Base-by-base conservation (phyloP, 805 yeast genomes). In the Torulaspora maleeae region DNA sequence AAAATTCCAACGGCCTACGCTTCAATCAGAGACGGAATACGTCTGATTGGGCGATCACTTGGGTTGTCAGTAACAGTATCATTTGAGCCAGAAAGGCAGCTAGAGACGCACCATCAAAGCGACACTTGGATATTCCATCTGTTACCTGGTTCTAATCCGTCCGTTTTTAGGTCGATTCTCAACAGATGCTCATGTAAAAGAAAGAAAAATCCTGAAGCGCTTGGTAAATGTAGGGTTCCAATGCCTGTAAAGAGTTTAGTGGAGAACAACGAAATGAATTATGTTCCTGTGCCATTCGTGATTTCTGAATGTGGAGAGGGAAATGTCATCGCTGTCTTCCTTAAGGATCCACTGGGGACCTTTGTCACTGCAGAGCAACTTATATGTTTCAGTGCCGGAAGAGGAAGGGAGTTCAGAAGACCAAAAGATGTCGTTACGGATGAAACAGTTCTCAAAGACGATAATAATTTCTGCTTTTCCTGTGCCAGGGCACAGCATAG, bases 91-190 rank as follows among this genome's bases (percentile, higher is more conserved):
- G 44, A 34, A 41, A n/a, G 44, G 36, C 15, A 42, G 44, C 34
- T 35, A 38, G 40, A 46, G 25, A 41, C 36, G 4, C 37, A 29
- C 29, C 38, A 48, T 15, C 45, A 48, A 30, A 40, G 40, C 12
- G 48, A 40, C 27, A 28, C 39, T 3, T 48, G 51, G 51, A 27
- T 42, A 3, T 40, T 48, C n/a, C 38, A 44, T 34, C 7, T 44
- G 12, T 22, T 44, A 3, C 22, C 28, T 9, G 51, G 49, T 11
- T n/a, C 27, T 12, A 48, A 47, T 22, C 28, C 4, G 13, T 36
- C 27, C 17, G 41, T 35, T 12, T 22, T 48, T 11, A 16, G 36
- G 43, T 40, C 43, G 6, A 44, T 48, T 22, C 12, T 48, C 9
- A 16, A 24, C 15, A 17, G 36, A 19, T 41, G 46, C 29, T 32